Conservation (phyloP, 192 early-diverging fungal species). For the Entomortierella parvispora region DNA sequence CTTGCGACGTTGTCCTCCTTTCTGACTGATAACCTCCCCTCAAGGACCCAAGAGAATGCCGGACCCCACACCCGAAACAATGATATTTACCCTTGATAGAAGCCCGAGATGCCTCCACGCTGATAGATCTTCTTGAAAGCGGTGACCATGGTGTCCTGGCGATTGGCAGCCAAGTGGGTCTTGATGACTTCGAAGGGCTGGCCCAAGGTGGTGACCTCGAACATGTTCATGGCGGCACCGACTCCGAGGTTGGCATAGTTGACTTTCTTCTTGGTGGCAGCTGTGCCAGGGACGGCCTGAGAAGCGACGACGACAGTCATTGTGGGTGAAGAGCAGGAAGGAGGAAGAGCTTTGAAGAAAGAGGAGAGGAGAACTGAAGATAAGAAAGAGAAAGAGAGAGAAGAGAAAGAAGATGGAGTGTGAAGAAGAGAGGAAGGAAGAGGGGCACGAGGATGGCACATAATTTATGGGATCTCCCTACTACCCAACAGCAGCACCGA, state of each 20-base stretch:
- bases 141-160: conserved; percentile 79
- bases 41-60: too few relatives aligned
- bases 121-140: conserved; percentile 82
- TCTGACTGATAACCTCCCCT: too few relatives aligned
- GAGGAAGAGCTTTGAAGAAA: conserved; percentile 1
- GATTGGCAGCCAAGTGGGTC: conserved; percentile 95
- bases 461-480: too few relatives aligned
- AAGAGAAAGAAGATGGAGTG: not conserved
- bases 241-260: conserved; percentile 88
- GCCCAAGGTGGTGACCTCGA: conserved; percentile 92
- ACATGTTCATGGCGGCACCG: conserved; percentile 89
- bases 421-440: not conserved
- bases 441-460: conserved; percentile 2
- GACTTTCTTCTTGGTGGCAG: conserved; percentile 80
- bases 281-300: not conserved
- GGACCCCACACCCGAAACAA: too few relatives aligned
- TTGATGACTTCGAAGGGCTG: conserved; percentile 98
- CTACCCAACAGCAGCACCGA: too few relatives aligned
- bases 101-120: conserved; percentile 90
- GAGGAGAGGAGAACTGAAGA: not conserved
- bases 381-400: not conserved
- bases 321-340: not conserved
- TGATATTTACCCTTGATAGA: conserved; percentile 94
- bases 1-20: too few relatives aligned
- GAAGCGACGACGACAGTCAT: conserved; percentile 40